Conservation (phyloP, 1,139 yeast species). For the Yamadazyma oceani region DNA sequence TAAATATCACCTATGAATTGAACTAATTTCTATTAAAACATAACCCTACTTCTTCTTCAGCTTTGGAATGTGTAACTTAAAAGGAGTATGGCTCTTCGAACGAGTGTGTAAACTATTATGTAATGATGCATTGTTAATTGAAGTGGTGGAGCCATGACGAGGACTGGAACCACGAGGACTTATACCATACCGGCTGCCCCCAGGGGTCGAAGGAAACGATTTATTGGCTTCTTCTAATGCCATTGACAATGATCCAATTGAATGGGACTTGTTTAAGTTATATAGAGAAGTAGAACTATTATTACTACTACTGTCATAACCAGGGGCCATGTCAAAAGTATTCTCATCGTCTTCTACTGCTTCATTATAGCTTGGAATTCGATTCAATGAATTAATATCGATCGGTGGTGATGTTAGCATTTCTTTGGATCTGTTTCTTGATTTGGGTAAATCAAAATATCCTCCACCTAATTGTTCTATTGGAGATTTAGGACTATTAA, state of each 20-base stretch:
- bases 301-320: slow-evolving; percentile 14
- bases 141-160: not conserved
- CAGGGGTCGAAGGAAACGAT: not conserved
- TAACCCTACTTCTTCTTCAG: slow-evolving; percentile 7
- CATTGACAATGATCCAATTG: slow-evolving; percentile 4
- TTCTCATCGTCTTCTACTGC: slow-evolving; percentile 25
- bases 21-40: not conserved
- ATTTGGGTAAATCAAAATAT: slow-evolving; percentile 16
- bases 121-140: not conserved
- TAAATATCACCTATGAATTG: not conserved
- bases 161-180: no score
- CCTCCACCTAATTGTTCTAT: slow-evolving; percentile 34
- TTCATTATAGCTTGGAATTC: slow-evolving; percentile 25
- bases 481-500: slow-evolving; percentile 37
- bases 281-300: slow-evolving; percentile 2
- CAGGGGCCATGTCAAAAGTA: slow-evolving; percentile 21
- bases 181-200: no score
- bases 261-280: slow-evolving; percentile 4
- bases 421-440: slow-evolving; percentile 17
- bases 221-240: not conserved
- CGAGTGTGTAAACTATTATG: slow-evolving; percentile 7
- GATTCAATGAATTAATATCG: slow-evolving; percentile 17
- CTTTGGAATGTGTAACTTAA: slow-evolving; percentile 13
- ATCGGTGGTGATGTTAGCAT: slow-evolving; percentile 13
- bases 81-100: slow-evolving; percentile 9